Percentiles rank a stretch among this genome's conserved stretches.
These are phyloP conservation scores for Chlorella sp. DNA, from an alignment of 139 green algal genomes.

Conservation along the genomic window DNA sequence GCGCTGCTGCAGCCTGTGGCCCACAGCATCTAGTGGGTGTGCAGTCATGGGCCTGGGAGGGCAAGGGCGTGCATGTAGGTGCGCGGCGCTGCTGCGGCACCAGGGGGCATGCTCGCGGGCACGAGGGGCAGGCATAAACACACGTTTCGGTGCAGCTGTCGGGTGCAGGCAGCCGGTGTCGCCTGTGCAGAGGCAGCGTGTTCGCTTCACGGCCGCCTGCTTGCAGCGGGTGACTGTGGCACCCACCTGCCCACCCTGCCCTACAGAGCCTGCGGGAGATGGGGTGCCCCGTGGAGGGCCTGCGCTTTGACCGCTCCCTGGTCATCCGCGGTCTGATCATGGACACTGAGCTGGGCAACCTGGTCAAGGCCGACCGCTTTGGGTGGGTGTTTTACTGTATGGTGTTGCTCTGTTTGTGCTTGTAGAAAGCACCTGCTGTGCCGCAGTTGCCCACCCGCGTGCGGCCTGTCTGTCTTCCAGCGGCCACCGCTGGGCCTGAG, in stretches of 20 bases:
- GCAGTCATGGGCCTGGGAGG: too few species aligned
- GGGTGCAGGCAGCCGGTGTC: too few species aligned
- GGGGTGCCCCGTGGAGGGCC: constrained; percentile 82
- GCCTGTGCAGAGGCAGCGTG: too few species aligned
- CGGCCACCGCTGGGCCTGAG: background rate
- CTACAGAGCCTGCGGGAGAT: constrained; percentile 47
- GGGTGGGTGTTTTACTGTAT: constrained; percentile 42
- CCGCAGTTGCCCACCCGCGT: background rate
- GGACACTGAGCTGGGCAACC: constrained; percentile 67
- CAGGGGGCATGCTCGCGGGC: too few species aligned
- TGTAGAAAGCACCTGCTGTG: background rate
- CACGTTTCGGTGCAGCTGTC: too few species aligned
- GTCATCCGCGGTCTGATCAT: constrained; percentile 83
- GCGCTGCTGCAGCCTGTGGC: background rate
- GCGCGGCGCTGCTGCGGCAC: too few species aligned
- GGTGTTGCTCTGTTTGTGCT: background rate
- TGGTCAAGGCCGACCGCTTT: constrained; percentile 73
- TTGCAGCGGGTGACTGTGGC: too few species aligned
- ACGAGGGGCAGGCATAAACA: too few species aligned
- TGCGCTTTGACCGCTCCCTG: constrained; percentile 87
- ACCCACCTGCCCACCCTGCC: too few species aligned
- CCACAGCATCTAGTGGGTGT: too few species aligned
- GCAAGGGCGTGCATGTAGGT: too few species aligned
- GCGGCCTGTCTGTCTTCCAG: background rate
- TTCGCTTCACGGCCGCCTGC: too few species aligned